phyloP scores from a whole-genome alignment of 2,329 filamentous ascomycete genomes.

The Huntiella savannae region DNA sequence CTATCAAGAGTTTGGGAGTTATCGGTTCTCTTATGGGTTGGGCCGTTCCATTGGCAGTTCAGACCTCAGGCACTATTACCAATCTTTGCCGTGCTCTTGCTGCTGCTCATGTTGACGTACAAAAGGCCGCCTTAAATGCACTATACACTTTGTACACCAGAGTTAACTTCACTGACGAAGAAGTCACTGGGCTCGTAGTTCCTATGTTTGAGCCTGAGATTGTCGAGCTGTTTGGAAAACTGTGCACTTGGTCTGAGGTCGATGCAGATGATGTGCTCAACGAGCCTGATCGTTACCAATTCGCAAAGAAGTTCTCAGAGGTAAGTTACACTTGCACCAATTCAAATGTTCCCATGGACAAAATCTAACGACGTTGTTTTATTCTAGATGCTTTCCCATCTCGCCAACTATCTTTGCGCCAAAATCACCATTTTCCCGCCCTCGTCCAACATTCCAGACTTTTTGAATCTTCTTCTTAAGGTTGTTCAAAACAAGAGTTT shows the following conservation, averaged over 20 bases:
- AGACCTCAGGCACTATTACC: constrained; percentile 48
- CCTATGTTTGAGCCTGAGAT: constrained; percentile 60
- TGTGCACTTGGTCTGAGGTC: constrained; percentile 65
- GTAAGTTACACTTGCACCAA: constrained; percentile 24
- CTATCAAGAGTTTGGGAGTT: constrained; percentile 57
- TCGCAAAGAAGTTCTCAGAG: constrained; percentile 88
- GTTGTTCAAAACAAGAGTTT: constrained; percentile 75
- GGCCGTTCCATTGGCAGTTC: constrained; percentile 69
- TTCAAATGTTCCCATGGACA: not conserved
- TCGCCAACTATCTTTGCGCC: constrained; percentile 68
- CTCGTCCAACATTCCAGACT: constrained; percentile 47
- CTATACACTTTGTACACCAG: constrained; percentile 68
- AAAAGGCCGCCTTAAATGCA: constrained; percentile 64
- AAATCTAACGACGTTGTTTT: not conserved
- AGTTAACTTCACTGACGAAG: constrained; percentile 53
- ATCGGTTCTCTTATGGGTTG: constrained; percentile 67
- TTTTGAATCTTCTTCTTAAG: constrained; percentile 60
- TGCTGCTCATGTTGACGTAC: constrained; percentile 48
- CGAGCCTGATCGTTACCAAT: constrained; percentile 77
- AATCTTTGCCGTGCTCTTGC: constrained; percentile 54
- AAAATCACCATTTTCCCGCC: constrained; percentile 48
- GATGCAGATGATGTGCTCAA: constrained; percentile 51
- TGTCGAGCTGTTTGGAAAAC: constrained; percentile 48
- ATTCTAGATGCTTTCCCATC: constrained; percentile 57
- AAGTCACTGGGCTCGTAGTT: constrained; percentile 59